Evolutionary conservation across 371 early-diverging fungal species (phyloP).

Genomic region (Fennellomyces sp.): DNA sequence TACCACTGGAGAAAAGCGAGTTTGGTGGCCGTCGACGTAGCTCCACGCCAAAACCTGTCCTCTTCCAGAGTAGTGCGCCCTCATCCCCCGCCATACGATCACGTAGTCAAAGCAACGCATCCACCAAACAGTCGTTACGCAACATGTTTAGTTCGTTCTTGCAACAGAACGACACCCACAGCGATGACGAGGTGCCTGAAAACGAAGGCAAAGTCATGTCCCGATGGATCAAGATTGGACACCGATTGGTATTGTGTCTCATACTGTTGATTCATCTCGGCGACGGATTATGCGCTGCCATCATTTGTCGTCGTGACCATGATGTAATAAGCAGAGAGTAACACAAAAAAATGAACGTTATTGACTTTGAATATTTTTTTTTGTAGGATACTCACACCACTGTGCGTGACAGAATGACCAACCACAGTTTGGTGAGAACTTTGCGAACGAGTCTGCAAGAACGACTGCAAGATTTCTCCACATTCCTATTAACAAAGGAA

Average conservation of each 20-base stretch:
- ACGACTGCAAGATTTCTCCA: constrained; percentile 33
- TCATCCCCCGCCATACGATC: constrained; percentile 34
- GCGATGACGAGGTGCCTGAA: constrained; percentile 15
- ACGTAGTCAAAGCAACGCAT: constrained; percentile 26
- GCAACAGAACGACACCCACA: not conserved
- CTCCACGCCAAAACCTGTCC: not conserved
- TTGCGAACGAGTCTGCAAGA: constrained; percentile 25
- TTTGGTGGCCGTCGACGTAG: not conserved
- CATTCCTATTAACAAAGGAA: constrained; percentile 47
- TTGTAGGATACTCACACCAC: not conserved
- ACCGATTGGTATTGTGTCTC: constrained; percentile 18
- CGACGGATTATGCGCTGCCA: constrained; percentile 29
- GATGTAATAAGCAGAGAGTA: constrained; percentile 9
- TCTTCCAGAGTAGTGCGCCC: constrained; percentile 22
- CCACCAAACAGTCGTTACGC: constrained; percentile 16
- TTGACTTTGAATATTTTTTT: not conserved
- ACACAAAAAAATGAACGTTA: not conserved
- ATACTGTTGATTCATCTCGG: constrained; percentile 20
- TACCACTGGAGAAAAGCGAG: constrained; percentile 27
- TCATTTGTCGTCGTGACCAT: constrained; percentile 34
- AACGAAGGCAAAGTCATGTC: constrained; percentile 31
- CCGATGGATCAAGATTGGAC: constrained; percentile 33
- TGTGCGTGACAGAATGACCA: constrained; percentile 3
- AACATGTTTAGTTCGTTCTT: constrained; percentile 30
- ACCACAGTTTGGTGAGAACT: not conserved